phyloP scores from a whole-genome alignment of 176 grass and related monocot species.

The Oryza glaberrima region DNA sequence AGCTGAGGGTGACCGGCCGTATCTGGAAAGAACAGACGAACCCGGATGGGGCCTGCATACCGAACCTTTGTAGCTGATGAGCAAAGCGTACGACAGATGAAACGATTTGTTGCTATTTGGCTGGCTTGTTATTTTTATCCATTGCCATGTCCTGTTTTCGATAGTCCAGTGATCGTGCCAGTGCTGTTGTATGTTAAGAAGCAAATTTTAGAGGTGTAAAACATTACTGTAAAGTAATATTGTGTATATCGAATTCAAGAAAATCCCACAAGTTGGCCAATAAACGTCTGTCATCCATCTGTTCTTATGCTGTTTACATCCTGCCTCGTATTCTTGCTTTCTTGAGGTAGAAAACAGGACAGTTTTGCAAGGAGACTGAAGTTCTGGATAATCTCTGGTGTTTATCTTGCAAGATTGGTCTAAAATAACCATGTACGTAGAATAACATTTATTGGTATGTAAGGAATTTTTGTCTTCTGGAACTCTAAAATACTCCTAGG shows the following conservation, averaged over 20 bases:
- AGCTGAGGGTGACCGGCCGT: constrained; percentile 68
- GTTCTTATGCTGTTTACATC: neutral
- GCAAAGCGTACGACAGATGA: constrained; percentile 12
- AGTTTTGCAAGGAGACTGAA: neutral
- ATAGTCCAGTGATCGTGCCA: constrained; percentile 36
- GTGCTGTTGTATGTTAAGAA: constrained; percentile 36
- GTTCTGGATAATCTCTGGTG: no score
- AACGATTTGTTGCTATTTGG: constrained; percentile 46
- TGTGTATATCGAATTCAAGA: constrained; percentile 55
- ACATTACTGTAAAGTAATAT: constrained; percentile 57
- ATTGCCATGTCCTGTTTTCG: constrained; percentile 37
- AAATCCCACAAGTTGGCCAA: constrained; percentile 44
- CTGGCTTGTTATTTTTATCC: constrained; percentile 50
- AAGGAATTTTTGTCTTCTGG: no score
- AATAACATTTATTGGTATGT: no score
- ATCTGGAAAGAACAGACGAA: constrained; percentile 81
- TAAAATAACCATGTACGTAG: no score
- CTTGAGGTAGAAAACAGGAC: neutral
- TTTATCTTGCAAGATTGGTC: no score
- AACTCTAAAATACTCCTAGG: neutral
- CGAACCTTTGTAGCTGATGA: constrained; percentile 83
- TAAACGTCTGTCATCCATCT: constrained; percentile 6
- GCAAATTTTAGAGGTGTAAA: constrained; percentile 43
- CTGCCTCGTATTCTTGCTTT: neutral
- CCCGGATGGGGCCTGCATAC: constrained; percentile 67